phyloP scores from a whole-genome alignment of 176 grass and related monocot species.

The Thalia dealbata region DNA sequence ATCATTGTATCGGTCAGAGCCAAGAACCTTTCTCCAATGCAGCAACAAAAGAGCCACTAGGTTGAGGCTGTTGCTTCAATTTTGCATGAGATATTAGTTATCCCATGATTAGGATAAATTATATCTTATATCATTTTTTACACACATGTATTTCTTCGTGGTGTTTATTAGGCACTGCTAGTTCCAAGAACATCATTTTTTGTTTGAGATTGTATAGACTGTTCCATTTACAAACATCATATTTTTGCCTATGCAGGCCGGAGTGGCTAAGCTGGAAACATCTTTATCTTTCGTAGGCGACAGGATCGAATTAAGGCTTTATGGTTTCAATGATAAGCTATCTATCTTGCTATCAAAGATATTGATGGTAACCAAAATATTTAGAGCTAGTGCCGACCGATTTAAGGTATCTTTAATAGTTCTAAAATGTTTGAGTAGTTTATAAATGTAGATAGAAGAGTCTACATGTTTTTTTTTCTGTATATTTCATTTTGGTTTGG shows the following conservation, averaged over 20 bases:
- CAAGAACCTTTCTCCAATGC: no score
- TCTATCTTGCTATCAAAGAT: slow-evolving; percentile 68
- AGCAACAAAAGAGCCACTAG: no score
- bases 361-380: slow-evolving; percentile 48
- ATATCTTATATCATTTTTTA: neutral
- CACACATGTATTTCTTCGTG: neutral
- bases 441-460: neutral
- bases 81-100: no score
- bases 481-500: neutral
- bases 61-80: no score
- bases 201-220: neutral
- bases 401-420: slow-evolving; percentile 62
- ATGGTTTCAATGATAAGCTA: slow-evolving; percentile 90
- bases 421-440: slow-evolving; percentile 5
- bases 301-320: slow-evolving; percentile 81
- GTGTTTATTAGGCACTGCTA: neutral
- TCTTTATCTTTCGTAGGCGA: slow-evolving; percentile 49
- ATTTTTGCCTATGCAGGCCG: slow-evolving; percentile 40
- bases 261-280: slow-evolving; percentile 84
- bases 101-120: neutral
- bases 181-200: neutral
- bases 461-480: no score
- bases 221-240: slow-evolving; percentile 13
- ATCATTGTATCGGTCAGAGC: no score
- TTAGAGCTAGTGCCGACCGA: slow-evolving; percentile 59